Evolutionary conservation across 306 rosid genomes (phyloP).

Genomic region (Canavalia gladiata): DNA sequence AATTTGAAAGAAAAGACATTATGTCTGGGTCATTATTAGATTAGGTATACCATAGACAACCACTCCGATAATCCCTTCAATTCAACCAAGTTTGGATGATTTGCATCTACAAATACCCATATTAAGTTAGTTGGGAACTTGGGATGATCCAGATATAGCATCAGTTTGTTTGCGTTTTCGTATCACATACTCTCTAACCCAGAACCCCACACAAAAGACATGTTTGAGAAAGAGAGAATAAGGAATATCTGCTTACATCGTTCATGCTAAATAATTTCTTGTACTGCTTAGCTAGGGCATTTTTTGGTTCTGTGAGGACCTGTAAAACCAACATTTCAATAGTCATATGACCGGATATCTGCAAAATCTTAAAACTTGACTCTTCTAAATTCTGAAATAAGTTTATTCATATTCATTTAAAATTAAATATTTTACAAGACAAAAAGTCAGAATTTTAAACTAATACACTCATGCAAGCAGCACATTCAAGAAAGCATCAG

Average conservation of each 20-base stretch:
- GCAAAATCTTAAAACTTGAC: slow-evolving; percentile 1
- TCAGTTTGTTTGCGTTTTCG: slow-evolving; percentile 1
- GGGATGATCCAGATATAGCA: slow-evolving; percentile 13
- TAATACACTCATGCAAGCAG: slow-evolving; percentile 35
- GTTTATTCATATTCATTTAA: slow-evolving; percentile 1
- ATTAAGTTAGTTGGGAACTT: slow-evolving; percentile 17
- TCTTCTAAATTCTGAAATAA: slow-evolving; percentile 14
- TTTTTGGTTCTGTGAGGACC: slow-evolving; percentile 88
- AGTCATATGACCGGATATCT: slow-evolving; percentile 32
- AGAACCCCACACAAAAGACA: neutral
- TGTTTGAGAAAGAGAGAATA: neutral
- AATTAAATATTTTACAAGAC: slow-evolving; percentile 9
- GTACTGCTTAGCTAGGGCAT: slow-evolving; percentile 93
- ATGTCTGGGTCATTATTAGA: slow-evolving; percentile 20
- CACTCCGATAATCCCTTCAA: neutral
- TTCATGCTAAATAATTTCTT: slow-evolving; percentile 86
- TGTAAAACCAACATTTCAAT: slow-evolving; percentile 49
- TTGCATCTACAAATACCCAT: slow-evolving; percentile 4
- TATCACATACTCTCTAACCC: neutral
- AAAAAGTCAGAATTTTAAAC: slow-evolving; percentile 17
- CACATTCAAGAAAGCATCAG: neutral
- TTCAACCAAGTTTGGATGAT: slow-evolving; percentile 20
- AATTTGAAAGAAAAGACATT: slow-evolving; percentile 13
- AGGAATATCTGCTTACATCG: slow-evolving; percentile 60
- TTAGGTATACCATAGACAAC: slow-evolving; percentile 3